Base-by-base conservation (phyloP, 2,329 filamentous ascomycete genomes). In the Fusarium heterosporum region DNA sequence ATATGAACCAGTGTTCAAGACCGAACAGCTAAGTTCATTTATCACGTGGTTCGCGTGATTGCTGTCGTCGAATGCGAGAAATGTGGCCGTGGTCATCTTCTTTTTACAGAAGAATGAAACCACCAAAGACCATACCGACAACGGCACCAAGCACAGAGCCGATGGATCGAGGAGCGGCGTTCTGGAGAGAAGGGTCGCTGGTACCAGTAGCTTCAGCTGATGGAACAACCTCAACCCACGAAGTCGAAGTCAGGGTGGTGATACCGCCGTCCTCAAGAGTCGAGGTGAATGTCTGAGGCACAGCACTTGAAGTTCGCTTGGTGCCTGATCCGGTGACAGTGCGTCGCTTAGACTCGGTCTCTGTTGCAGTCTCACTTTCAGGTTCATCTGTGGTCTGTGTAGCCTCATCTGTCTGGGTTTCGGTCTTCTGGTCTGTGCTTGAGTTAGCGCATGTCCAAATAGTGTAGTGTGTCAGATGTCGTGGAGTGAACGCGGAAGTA, bases 181-280 rank as follows among this genome's bases (percentile, higher is more conserved):
- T 79, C 65, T 82, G 80, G 29, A 82, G 72, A 29, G 72, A 74
- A 34, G 79, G 76, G 39, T 73, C 71, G 53, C 68, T 68, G 57
- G 69, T 56, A 22, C 64, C 64, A 16, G 74, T 73, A 11, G 75
- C 54, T 29, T 74, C 65, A 22, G 72, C 66, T 1, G 78, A 75
- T 2, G 81, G 79, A 12, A 79, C 76, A 38, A 82, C 80, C 22
- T 77, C 79, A 4, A 85, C 83, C 71, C 77, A 83, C 1, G 82
- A 83, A 2, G 83, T 85, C n/a, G 79, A 79, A 12, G 83, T 85
- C 47, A 85, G 74, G 13, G 81, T 78, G 4, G 79, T 79, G 52
- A 82, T 75, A 30, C 77, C 79, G 26, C 84, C 84, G 47, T 83
- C 75, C 13, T 76, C 68, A 34, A 80, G 73, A 8, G 83, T 84